Conservation (phyloP, 1,284 basidiomycete genomes). For the Inonotus hispidus region DNA sequence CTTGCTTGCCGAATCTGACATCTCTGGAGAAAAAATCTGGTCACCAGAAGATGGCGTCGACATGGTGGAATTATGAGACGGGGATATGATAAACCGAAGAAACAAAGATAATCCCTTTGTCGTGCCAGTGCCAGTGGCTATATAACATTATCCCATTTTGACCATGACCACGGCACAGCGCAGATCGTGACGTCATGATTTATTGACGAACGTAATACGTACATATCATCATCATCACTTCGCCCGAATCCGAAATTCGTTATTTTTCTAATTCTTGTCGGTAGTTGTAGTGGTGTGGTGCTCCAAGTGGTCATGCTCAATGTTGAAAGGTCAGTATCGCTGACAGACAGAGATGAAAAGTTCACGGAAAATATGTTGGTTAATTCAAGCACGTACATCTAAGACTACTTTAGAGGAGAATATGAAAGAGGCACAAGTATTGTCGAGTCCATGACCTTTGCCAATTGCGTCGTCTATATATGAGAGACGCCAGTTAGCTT, state of each 20-base stretch:
- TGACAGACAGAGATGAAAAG: background rate
- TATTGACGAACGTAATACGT: background rate
- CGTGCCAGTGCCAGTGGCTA: background rate
- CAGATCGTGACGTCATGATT: constrained; percentile 2
- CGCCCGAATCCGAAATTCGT: background rate
- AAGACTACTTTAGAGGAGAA: constrained; percentile 67
- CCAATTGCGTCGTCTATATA: constrained; percentile 75
- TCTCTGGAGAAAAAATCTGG: constrained; percentile 49
- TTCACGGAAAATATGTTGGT: background rate
- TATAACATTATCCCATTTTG: background rate
- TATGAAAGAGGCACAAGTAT: constrained; percentile 71
- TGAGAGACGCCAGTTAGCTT: no score
- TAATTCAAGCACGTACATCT: background rate
- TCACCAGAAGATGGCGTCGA: constrained; percentile 29
- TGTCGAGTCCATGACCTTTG: constrained; percentile 73
- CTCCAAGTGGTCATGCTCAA: background rate
- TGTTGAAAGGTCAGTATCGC: background rate
- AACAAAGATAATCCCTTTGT: background rate
- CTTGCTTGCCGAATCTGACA: constrained; percentile 35
- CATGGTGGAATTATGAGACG: constrained; percentile 3
- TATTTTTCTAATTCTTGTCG: no score
- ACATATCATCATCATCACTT: background rate
- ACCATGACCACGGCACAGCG: background rate
- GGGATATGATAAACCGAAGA: background rate
- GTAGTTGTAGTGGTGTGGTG: no score